Conservation (phyloP, 768 basidiomycete genomes). For the Leccinum broughii region DNA sequence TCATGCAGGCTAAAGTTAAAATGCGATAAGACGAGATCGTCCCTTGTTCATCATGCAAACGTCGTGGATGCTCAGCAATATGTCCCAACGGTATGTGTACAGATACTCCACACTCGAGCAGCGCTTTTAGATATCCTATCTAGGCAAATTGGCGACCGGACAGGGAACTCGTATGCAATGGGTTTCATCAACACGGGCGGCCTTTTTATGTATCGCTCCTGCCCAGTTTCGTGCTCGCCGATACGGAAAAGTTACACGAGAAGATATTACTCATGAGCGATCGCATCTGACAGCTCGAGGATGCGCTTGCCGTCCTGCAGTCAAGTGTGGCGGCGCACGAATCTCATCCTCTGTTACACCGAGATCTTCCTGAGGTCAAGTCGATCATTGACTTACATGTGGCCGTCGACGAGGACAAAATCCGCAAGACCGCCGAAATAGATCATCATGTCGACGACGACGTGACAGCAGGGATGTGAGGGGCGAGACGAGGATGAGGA, state of each 20-base stretch:
- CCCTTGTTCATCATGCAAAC: conserved; percentile 58
- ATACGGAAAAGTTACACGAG: conserved; percentile 66
- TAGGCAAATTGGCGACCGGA: conserved; percentile 68
- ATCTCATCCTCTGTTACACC: conserved; percentile 56
- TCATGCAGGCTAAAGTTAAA: conserved; percentile 59
- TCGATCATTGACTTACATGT: conserved; percentile 69
- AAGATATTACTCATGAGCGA: conserved; percentile 70
- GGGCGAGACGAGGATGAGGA: no score
- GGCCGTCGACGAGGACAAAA: conserved; percentile 45
- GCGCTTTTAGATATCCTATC: background rate
- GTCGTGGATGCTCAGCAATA: conserved; percentile 74
- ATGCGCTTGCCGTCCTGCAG: conserved; percentile 60
- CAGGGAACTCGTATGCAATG: conserved; percentile 66
- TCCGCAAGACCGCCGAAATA: conserved; percentile 34
- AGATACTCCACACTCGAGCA: background rate
- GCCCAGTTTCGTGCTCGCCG: conserved; percentile 65
- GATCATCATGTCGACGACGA: conserved; percentile 35
- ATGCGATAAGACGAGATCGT: conserved; percentile 65
- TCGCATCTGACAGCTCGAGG: conserved; percentile 70
- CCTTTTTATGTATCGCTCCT: background rate
- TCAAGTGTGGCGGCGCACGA: conserved; percentile 46
- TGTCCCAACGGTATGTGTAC: conserved; percentile 59
- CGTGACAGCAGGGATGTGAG: no score
- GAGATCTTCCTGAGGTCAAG: conserved; percentile 64
- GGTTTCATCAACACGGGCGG: background rate